Evolutionary conservation across 495 filamentous ascomycete species (phyloP).

Genomic region (Xylaria bambusicola): DNA sequence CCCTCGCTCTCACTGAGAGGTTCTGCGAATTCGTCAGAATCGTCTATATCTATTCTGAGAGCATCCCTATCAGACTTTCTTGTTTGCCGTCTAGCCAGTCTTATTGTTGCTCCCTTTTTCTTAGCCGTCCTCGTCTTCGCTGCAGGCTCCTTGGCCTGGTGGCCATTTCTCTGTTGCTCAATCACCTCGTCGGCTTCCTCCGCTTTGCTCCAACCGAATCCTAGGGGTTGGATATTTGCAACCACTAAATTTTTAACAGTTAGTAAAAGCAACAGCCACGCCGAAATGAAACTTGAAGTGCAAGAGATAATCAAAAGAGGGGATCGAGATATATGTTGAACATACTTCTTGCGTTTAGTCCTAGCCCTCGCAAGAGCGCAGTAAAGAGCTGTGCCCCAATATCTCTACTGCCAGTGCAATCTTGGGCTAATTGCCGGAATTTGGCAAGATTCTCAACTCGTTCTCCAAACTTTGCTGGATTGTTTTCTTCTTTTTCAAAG

Average conservation of each 20-base stretch:
- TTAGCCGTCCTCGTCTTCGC: constrained; percentile 19
- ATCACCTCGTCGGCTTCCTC: constrained; percentile 65
- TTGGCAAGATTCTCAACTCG: constrained; percentile 62
- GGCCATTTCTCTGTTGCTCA: constrained; percentile 22
- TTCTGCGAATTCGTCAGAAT: constrained; percentile 42
- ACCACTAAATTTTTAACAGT: constrained; percentile 60
- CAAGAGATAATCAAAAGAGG: not conserved
- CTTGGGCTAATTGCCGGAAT: constrained; percentile 67
- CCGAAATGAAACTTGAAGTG: not conserved
- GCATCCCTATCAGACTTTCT: constrained; percentile 34
- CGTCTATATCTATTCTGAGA: constrained; percentile 52
- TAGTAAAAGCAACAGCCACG: not conserved
- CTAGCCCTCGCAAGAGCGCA: constrained; percentile 78
- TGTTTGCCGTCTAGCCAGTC: constrained; percentile 24
- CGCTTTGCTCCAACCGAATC: constrained; percentile 86
- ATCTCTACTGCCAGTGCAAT: constrained; percentile 81
- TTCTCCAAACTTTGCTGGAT: constrained; percentile 72
- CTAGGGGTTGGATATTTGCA: constrained; percentile 80
- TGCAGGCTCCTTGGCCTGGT: constrained; percentile 17
- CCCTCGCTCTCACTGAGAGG: constrained; percentile 43
- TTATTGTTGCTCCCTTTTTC: constrained; percentile 24
- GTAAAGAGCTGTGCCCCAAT: constrained; percentile 90
- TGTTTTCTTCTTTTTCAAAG: constrained; percentile 63
- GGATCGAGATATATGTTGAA: not conserved
- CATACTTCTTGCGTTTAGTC: constrained; percentile 58